Base-by-base conservation (phyloP, 2,329 filamentous ascomycete species). In the Cordyceps pruinosa region DNA sequence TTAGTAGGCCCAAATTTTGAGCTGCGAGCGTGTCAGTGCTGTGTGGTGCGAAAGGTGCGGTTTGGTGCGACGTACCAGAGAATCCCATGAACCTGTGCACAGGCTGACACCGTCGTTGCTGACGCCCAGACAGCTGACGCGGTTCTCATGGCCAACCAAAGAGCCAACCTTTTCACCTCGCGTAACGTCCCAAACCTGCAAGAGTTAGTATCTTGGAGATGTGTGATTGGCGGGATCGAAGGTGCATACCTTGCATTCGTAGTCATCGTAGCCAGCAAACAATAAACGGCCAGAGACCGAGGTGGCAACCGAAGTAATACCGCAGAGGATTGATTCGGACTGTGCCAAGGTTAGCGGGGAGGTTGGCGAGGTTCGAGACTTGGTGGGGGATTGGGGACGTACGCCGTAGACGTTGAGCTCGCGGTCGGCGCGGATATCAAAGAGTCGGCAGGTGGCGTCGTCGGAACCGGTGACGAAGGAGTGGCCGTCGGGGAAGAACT, bases 61-160 rank as follows among this genome's bases (percentile, higher is more conserved):
- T 17, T 6, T 9, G 10, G 23, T n/a, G 42, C n/a, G 57, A 82
- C 90, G 78, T 83, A 97, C 94, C 81, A 96, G 83, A 68, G 94
- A 97, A 78, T 99, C 94, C 94, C 94, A 99, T 65, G 94, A 99
- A 73, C 94, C 94, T 69, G 94, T 99, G 84, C 94, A 97, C 78
- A 99, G 81, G 79, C 93, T 97, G 78, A 97, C 96, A 62, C 93
- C 94, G 71, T 99, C 94, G 73, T 97, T 97, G 81, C 93, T 97
- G 66, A 99, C 94, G 64, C 94, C 94, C 70, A 99, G 79, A 76
- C 94, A 99, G 83, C 93, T 97, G 72, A 99, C 94, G 65, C 94
- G 89, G 80, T 99, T 99, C 76, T 97, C 93, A 74, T 99, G 94
- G 67, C 94, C 94, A 68, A 95, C 93, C 59, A 99, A 82, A 57